Evolutionary conservation across 2,329 filamentous ascomycete species (phyloP), one percentile per base, ranked within the genome.

Genomic region (Sporothrix luriei): DNA sequence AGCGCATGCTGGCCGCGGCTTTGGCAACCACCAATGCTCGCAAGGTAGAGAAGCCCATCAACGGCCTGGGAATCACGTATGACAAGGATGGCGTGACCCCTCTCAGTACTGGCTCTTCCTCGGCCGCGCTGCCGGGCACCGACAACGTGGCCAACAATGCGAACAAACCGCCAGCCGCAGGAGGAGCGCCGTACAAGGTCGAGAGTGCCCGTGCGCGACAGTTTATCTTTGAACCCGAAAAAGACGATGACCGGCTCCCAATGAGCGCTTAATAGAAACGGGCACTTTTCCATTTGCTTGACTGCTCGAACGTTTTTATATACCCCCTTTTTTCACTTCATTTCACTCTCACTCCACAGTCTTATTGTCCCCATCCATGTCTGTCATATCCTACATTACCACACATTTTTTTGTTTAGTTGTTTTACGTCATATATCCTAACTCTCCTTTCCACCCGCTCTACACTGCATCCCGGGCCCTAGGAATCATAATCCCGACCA

Each of bases 31-130:
- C 55, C 73, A 74, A 16, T 72, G 68, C 33, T 9, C 61, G 46
- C 19, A 71, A 61, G 52, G 52, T 33, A 2, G 71, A 73, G 43
- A 73, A 70, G 70, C 52, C 66, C 16, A 55, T 67, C 48, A 72
- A 72, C 16, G 79, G 79, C 11, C 75, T 81, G 0, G 79, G 79
- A 19, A 80, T 81, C 71, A 77, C 78, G 5, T 80, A 79, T 69
- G 76, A 77, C 68, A 79, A 80, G 71, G 77, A 80, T 26, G 79
- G 80, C 73, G 80, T 78, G 74, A 43, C 52, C 5, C 33, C 59
- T 46, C 19, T 51, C 11, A 16, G 14, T 4, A 29, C 61, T 9
- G 46, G n/a, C 10, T 48, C 70, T 19, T 29, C 51, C 2, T n/a
- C 70, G 4, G 40, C 55, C 2, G 29, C 29, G 7, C 55, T 24